Evolutionary conservation across 768 basidiomycete species (phyloP).

Genomic region (Asterophora parasitica): DNA sequence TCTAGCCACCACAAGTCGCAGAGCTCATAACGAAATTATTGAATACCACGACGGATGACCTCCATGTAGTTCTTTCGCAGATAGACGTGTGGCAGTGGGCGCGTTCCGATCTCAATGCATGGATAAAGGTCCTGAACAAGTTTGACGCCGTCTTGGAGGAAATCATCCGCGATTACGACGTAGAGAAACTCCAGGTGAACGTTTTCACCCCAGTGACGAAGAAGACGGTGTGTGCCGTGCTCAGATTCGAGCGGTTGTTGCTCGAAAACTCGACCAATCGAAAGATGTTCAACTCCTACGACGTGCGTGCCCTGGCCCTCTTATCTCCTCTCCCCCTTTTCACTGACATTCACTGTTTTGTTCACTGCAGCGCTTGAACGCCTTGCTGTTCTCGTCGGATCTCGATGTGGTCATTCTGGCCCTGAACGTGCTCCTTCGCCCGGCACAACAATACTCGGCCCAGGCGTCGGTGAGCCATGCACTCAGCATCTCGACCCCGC

Average conservation of each 20-base stretch:
- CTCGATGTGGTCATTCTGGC: constrained; percentile 82
- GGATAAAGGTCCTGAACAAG: constrained; percentile 94
- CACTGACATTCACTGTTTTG: background rate
- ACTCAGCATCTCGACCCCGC: constrained; percentile 75
- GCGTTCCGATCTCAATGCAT: constrained; percentile 92
- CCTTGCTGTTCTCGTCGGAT: constrained; percentile 83
- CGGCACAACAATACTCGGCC: constrained; percentile 91
- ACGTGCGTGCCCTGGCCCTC: constrained; percentile 54
- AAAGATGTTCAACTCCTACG: constrained; percentile 94
- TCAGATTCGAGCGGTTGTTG: constrained; percentile 83
- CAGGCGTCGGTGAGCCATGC: constrained; percentile 81
- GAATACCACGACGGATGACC: constrained; percentile 63
- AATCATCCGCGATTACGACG: constrained; percentile 76
- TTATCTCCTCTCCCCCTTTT: constrained; percentile 5
- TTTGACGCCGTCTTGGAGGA: constrained; percentile 88
- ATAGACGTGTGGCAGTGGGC: constrained; percentile 92
- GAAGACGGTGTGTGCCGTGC: constrained; percentile 71
- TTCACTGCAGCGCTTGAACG: constrained; percentile 72
- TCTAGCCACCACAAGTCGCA: constrained; percentile 72
- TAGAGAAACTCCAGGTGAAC: constrained; percentile 79
- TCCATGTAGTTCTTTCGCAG: constrained; percentile 59
- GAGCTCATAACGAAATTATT: constrained; percentile 72
- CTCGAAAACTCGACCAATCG: constrained; percentile 97
- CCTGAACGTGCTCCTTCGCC: constrained; percentile 83
- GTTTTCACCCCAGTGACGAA: constrained; percentile 75